Evolutionary conservation across 768 basidiomycete species (phyloP).

Genomic region (Pholiota molesta): DNA sequence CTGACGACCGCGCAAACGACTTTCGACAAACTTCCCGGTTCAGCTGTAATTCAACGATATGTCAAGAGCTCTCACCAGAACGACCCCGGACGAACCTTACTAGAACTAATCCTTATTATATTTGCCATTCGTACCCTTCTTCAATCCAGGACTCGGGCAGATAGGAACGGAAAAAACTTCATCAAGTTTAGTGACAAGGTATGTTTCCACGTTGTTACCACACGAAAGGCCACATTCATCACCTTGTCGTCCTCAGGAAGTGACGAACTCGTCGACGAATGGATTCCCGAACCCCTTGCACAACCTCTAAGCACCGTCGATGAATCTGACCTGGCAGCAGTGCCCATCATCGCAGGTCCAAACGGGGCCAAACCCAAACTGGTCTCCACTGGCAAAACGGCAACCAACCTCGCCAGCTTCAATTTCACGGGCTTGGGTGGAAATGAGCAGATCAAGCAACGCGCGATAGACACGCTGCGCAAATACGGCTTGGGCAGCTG

Average conservation of each 20-base stretch:
- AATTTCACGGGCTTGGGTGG: constrained; percentile 92
- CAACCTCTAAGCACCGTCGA: constrained; percentile 63
- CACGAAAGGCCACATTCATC: neutral
- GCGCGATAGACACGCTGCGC: constrained; percentile 79
- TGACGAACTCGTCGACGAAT: constrained; percentile 95
- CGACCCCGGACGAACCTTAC: constrained; percentile 89
- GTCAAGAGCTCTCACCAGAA: constrained; percentile 95
- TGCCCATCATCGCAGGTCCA: constrained; percentile 80
- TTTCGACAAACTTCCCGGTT: constrained; percentile 80
- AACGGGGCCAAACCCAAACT: constrained; percentile 86
- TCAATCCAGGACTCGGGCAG: constrained; percentile 86
- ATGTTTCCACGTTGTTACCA: constrained; percentile 17
- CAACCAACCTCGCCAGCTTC: constrained; percentile 84
- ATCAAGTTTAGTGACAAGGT: constrained; percentile 93
- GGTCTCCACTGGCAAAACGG: constrained; percentile 68
- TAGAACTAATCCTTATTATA: constrained; percentile 85
- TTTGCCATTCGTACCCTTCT: constrained; percentile 92
- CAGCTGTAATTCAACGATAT: constrained; percentile 84
- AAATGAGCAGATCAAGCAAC: constrained; percentile 85
- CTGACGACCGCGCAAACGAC: constrained; percentile 61
- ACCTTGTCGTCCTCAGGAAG: constrained; percentile 55
- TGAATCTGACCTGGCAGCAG: constrained; percentile 65
- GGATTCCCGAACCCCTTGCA: constrained; percentile 85
- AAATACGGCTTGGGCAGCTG: constrained; percentile 95
- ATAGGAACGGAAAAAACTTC: constrained; percentile 84